Percentiles rank a stretch among this genome's conserved stretches.
These are phyloP conservation scores for Andrographis paniculata DNA, from an alignment of 305 asterid species.

Conservation along the genomic window DNA sequence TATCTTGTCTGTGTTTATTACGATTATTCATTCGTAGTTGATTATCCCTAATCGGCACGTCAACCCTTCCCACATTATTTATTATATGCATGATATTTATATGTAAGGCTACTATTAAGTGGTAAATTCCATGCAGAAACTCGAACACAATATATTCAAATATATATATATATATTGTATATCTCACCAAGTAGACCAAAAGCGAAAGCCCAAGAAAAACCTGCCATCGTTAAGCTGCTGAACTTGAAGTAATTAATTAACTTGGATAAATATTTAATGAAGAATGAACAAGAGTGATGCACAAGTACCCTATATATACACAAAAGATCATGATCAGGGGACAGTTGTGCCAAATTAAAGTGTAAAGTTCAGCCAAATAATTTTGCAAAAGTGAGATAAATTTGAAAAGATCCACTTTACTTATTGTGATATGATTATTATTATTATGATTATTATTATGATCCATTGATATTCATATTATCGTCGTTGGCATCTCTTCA, in stretches of 20 bases:
- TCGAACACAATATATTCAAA: too few species aligned
- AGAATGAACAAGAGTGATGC: constrained; percentile 12
- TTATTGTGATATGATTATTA: too few species aligned
- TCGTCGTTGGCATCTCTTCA: too few species aligned
- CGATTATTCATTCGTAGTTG: too few species aligned
- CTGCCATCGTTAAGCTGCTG: constrained; percentile 22
- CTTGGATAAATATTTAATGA: constrained; percentile 11
- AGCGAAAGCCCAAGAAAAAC: constrained; percentile 32
- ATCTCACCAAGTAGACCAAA: constrained; percentile 40
- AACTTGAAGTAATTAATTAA: background rate
- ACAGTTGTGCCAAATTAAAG: constrained; percentile 10
- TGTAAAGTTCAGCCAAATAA: constrained; percentile 11
- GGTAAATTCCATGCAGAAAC: too few species aligned
- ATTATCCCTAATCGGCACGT: too few species aligned
- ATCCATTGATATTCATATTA: too few species aligned
- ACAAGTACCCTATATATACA: constrained; percentile 28
- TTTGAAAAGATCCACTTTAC: too few species aligned
- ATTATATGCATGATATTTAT: background rate
- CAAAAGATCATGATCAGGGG: constrained; percentile 16
- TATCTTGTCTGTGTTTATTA: too few species aligned
- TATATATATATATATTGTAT: background rate
- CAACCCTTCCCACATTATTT: too few species aligned
- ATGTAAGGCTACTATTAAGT: background rate
- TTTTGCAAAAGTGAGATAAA: constrained; percentile 15
- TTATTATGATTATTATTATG: too few species aligned